These are phyloP conservation scores for Trametes meyenii DNA, from an alignment of 768 basidiomycete genomes.

Conservation along the genomic window DNA sequence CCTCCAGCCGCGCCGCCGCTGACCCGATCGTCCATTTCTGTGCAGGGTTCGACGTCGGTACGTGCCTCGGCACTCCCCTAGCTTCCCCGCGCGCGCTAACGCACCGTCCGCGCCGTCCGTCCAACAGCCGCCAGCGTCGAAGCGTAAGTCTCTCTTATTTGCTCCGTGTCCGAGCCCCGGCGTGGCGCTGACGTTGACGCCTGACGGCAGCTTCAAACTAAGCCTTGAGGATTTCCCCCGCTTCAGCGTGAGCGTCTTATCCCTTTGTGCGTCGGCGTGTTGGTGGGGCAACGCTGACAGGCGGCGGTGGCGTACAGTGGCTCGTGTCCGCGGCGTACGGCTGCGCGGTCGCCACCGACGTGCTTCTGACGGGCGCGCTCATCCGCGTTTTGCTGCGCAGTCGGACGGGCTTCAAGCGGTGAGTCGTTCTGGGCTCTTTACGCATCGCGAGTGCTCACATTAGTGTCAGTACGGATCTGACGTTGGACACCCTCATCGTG, in stretches of 20 bases:
- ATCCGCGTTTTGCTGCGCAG: not conserved
- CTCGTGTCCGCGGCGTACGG: constrained; percentile 1
- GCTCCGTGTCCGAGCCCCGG: not conserved
- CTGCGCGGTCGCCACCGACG: constrained; percentile 1
- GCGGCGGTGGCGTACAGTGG: constrained; percentile 1
- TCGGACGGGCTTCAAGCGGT: constrained; percentile 5
- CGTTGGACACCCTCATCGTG: constrained; percentile 1
- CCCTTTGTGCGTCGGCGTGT: not conserved
- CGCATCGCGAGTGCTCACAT: not conserved
- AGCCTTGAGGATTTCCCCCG: not conserved
- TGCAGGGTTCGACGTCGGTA: constrained; percentile 1
- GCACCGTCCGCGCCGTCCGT: too few relatives aligned
- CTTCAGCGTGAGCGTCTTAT: not conserved
- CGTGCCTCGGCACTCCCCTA: not conserved
- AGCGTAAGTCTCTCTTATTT: not conserved
- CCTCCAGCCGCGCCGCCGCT: not conserved
- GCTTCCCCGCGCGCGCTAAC: not conserved
- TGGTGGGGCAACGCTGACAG: too few relatives aligned
- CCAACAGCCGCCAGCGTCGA: not conserved
- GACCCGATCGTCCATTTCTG: not conserved
- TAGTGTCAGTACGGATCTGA: not conserved
- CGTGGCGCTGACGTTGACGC: not conserved
- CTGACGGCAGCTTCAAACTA: not conserved
- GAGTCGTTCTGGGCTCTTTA: not conserved
- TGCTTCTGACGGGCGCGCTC: not conserved